Percentiles rank a stretch among this genome's conserved stretches.
These are phyloP conservation scores for Bombardia bombarda DNA, from an alignment of 495 filamentous ascomycete species.

Conservation along the genomic window DNA sequence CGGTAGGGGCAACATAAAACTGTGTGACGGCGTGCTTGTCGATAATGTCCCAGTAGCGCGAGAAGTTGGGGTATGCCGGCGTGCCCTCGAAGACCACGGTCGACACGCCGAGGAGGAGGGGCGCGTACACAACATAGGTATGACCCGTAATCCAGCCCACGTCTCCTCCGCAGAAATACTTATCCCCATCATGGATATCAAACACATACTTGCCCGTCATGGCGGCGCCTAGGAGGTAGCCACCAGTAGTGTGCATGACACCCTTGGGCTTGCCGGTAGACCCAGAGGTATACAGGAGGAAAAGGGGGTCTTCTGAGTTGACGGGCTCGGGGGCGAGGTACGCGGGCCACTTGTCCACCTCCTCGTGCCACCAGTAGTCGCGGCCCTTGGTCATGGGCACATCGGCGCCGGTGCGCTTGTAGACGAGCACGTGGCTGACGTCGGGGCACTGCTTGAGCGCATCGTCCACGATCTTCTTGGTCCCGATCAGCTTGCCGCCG, in stretches of 20 bases:
- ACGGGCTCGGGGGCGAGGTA: constrained; percentile 84
- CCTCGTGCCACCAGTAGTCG: constrained; percentile 97
- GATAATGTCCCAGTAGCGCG: constrained; percentile 97
- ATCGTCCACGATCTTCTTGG: constrained; percentile 99
- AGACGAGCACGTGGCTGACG: constrained; percentile 78
- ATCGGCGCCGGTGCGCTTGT: constrained; percentile 90
- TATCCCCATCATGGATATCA: constrained; percentile 89
- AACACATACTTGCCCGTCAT: constrained; percentile 97
- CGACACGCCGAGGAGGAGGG: constrained; percentile 81
- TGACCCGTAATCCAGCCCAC: constrained; percentile 99
- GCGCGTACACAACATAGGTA: constrained; percentile 97
- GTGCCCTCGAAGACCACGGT: constrained; percentile 99
- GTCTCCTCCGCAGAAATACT: constrained; percentile 96
- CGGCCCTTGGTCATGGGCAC: constrained; percentile 83
- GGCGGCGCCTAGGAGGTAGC: constrained; percentile 88
- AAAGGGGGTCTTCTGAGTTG: constrained; percentile 91
- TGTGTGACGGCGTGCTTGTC: constrained; percentile 92
- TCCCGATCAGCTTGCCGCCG: constrained; percentile 94
- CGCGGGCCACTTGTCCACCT: constrained; percentile 87
- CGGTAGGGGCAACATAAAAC: constrained; percentile 97
- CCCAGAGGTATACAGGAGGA: constrained; percentile 95
- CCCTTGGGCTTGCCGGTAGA: constrained; percentile 99
- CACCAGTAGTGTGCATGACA: constrained; percentile 95
- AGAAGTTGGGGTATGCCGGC: constrained; percentile 95
- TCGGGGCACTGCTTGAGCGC: constrained; percentile 95